phyloP scores from a whole-genome alignment of 1,284 basidiomycete genomes.

The Sutorius eximius region DNA sequence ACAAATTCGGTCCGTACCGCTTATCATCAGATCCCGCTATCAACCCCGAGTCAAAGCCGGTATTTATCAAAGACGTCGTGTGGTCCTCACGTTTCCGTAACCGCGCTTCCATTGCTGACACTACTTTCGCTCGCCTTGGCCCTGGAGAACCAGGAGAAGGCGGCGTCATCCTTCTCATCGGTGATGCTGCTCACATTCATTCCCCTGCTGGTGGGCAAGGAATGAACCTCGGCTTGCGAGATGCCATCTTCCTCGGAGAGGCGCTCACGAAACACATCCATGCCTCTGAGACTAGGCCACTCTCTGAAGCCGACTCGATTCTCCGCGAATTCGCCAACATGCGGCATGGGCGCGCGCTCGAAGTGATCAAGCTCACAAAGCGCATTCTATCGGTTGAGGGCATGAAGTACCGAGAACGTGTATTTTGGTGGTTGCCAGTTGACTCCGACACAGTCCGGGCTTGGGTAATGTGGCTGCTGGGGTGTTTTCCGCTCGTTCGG shows the following conservation, averaged over 20 bases:
- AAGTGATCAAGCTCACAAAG: constrained; percentile 27
- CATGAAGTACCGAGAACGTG: constrained; percentile 10
- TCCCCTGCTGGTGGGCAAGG: constrained; percentile 48
- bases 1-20: constrained; percentile 32
- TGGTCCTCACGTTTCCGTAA: constrained; percentile 42
- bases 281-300: constrained; percentile 6
- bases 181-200: constrained; percentile 48
- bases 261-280: constrained; percentile 21
- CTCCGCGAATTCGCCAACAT: constrained; percentile 19
- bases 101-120: constrained; percentile 38
- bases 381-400: constrained; percentile 11
- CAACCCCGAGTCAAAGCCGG: constrained; percentile 21
- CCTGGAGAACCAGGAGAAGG: constrained; percentile 8
- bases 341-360: constrained; percentile 20
- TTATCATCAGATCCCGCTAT: constrained; percentile 21
- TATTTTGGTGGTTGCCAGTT: constrained; percentile 25
- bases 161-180: constrained; percentile 34
- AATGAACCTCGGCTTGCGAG: constrained; percentile 48
- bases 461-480: constrained; percentile 20
- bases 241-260: constrained; percentile 38
- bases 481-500: constrained; percentile 13
- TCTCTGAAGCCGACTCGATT: constrained; percentile 13
- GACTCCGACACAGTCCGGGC: constrained; percentile 11
- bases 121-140: constrained; percentile 29
- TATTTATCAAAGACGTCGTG: constrained; percentile 25